Evolutionary conservation across 208 protist species (phyloP), one percentile per base, ranked within the genome.

Genomic region (Trypanosoma caninum): DNA sequence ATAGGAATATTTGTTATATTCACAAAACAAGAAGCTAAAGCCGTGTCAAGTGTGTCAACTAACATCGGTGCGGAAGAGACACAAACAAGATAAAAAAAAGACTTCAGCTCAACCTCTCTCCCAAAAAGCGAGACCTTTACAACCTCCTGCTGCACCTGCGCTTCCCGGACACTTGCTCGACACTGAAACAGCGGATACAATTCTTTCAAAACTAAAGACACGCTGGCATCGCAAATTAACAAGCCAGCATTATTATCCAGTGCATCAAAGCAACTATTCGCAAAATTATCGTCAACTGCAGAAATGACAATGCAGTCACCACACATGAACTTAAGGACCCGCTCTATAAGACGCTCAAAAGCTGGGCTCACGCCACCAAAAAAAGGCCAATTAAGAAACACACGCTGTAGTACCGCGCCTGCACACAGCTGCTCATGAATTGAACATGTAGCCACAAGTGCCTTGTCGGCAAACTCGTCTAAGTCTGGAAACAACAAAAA

Each of bases 181-280:
- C 84, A 60, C 1, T 51, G 42, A 11, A 64, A 22, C 6, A 88
- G 62, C 7, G 66, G 47, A 48, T 45, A 55, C n/a, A 88, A 25
- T 3, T 70, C 25, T 16, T 76, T 35, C 16, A 77, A 16, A 9
- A 65, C 45, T 25, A 65, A 65, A 16, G 42, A 33, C 13, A 44
- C 58, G 42, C 77, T 54, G 37, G 84, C 74, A 60, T 90, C 84
- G 38, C 83, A 83, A 45, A 94, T 58, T 27, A 95, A 54, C 18
- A 95, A 78, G 5, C 84, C 88, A 34, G 72, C 62, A 13, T 84
- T 84, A 46, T 72, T 37, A 25, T 44, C 65, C 74, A 84, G 78
- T 20, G 82, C 81, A 23, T 70, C 58, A 6, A 80, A 40, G 14
- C 92, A 41, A 22, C 68, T 59, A n/a, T 82, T 73, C n/a, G 59